Evolutionary conservation across 2,329 filamentous ascomycete species (phyloP).

Genomic region (Exophiala lecanii-corni): DNA sequence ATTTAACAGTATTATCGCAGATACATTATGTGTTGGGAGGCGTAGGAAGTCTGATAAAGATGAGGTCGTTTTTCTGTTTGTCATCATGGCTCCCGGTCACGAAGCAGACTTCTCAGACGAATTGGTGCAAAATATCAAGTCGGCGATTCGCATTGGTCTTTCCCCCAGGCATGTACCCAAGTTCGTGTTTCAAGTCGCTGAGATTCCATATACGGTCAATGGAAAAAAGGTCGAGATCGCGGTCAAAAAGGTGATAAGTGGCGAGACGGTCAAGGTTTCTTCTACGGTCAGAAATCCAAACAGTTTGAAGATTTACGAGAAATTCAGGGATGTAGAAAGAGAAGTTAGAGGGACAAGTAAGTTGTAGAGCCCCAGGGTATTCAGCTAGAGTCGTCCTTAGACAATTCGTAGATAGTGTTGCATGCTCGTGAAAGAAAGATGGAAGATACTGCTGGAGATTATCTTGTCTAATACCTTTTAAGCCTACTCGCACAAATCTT

Average conservation of each 20-base stretch:
- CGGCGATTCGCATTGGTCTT: slow-evolving; percentile 27
- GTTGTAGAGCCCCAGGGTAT: too few species aligned
- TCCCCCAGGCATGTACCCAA: slow-evolving; percentile 39
- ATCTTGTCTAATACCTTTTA: too few species aligned
- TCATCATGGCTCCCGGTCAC: slow-evolving; percentile 32
- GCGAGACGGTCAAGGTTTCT: slow-evolving; percentile 34
- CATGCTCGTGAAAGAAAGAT: too few species aligned
- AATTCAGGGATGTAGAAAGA: slow-evolving; percentile 27
- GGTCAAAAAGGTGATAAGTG: slow-evolving; percentile 40
- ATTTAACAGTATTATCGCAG: slow-evolving; percentile 32
- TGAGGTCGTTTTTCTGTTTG: slow-evolving; percentile 39
- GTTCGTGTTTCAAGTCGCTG: slow-evolving; percentile 36
- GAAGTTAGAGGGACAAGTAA: too few species aligned
- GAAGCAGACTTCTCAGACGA: slow-evolving; percentile 25
- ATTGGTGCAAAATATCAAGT: slow-evolving; percentile 20
- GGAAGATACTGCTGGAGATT: too few species aligned
- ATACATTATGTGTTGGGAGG: slow-evolving; percentile 38
- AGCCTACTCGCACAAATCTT: too few species aligned
- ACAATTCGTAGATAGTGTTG: too few species aligned
- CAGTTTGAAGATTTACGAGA: slow-evolving; percentile 33
- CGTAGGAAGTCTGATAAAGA: slow-evolving; percentile 34
- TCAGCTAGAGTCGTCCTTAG: too few species aligned
- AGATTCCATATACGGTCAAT: slow-evolving; percentile 44
- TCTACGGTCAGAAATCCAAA: slow-evolving; percentile 40
- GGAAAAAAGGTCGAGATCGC: slow-evolving; percentile 45